These are phyloP conservation scores for Quercus berberidifolia DNA, from an alignment of 306 rosid species.

Conservation along the genomic window DNA sequence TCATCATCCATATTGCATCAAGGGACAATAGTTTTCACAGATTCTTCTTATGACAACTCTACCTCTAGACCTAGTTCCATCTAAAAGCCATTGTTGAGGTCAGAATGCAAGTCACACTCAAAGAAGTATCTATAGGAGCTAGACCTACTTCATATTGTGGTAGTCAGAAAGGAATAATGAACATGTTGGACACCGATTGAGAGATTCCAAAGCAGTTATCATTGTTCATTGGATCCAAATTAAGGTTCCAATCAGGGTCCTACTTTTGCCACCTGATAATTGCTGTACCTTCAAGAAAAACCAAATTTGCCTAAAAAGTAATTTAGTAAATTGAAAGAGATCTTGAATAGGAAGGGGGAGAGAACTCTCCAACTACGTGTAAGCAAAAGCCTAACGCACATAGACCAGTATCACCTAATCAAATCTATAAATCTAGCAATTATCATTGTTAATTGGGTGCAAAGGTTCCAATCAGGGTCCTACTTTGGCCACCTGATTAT, in stretches of 20 bases:
- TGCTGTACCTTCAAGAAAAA: not conserved
- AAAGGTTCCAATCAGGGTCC: not conserved
- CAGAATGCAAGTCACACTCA: slow-evolving; percentile 6
- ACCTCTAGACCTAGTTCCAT: not conserved
- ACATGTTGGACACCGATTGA: not conserved
- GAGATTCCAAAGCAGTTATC: not conserved
- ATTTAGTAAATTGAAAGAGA: slow-evolving; percentile 1
- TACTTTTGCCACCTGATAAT: slow-evolving; percentile 9
- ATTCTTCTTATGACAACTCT: not conserved
- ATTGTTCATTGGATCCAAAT: slow-evolving; percentile 4
- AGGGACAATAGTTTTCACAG: not conserved
- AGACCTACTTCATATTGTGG: not conserved
- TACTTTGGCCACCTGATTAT: slow-evolving; percentile 11
- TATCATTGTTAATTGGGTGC: slow-evolving; percentile 1
- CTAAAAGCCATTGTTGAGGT: not conserved
- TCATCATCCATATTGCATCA: too few species aligned
- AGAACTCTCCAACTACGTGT: not conserved
- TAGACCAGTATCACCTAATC: too few species aligned
- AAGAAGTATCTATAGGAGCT: not conserved
- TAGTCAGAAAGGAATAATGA: slow-evolving; percentile 1
- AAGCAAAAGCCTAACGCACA: not conserved
- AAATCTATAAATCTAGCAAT: not conserved
- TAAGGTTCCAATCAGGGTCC: not conserved
- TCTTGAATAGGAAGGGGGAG: not conserved
- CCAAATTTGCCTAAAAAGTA: not conserved